Percentiles rank a stretch among this genome's conserved stretches.
phyloP scores from a whole-genome alignment of 1,284 basidiomycete genomes.

The Tremellales sp. region DNA sequence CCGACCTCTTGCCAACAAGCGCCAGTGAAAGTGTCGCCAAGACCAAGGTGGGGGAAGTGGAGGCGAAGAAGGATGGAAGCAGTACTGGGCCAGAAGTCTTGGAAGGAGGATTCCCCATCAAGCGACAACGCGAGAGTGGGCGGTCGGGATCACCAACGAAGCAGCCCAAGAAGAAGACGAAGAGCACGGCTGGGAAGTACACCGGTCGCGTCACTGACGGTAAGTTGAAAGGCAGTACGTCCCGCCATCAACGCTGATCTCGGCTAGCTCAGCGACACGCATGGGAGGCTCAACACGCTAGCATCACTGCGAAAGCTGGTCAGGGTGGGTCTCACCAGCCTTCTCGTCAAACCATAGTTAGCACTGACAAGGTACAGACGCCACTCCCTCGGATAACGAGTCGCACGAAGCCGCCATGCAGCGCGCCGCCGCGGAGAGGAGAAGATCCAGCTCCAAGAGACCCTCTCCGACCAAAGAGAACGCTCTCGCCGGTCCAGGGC shows the following conservation, averaged over 20 bases:
- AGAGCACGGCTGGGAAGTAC: not conserved
- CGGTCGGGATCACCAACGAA: too few relatives aligned
- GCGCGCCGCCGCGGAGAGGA: not conserved
- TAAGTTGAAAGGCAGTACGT: too few relatives aligned
- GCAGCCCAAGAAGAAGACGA: too few relatives aligned
- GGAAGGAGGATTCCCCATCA: too few relatives aligned
- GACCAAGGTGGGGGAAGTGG: too few relatives aligned
- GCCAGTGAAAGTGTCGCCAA: too few relatives aligned
- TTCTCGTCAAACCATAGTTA: too few relatives aligned
- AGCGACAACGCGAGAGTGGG: too few relatives aligned
- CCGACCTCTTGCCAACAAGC: too few relatives aligned
- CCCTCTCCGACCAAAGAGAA: not conserved
- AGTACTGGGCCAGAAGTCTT: too few relatives aligned
- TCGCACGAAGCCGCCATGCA: not conserved
- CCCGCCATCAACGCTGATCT: not conserved
- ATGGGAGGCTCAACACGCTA: not conserved
- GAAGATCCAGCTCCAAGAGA: not conserved
- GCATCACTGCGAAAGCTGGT: not conserved
- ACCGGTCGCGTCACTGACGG: not conserved
- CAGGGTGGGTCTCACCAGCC: not conserved
- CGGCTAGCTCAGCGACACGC: not conserved
- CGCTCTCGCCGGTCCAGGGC: not conserved
- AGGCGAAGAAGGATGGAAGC: too few relatives aligned
- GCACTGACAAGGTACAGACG: too few relatives aligned
- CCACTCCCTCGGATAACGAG: not conserved